Evolutionary conservation across 768 basidiomycete species (phyloP), one percentile per base, ranked within the genome.

Genomic region (Russula griseocarnosa): DNA sequence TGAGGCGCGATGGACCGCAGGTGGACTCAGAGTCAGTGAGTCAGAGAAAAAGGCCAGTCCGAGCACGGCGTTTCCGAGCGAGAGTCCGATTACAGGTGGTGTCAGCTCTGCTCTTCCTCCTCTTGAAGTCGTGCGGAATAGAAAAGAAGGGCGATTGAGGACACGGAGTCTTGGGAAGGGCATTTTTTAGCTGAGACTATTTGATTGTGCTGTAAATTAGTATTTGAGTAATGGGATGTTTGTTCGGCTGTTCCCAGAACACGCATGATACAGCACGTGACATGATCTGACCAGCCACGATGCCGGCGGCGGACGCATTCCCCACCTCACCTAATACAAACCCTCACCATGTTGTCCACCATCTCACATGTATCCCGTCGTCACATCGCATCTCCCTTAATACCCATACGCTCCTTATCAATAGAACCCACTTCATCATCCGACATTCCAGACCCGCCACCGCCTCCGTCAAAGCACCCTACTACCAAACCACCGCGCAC

Each of bases 1-100:
- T 26, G 86, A 95, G 70, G 86, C 86, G 42, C 78, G 83, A 10
- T 96, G 94, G 94, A 90, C 87, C 14, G 72, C 90, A 11, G 82
- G 83, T 5, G 87, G 87, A 0, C 74, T 85, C 26, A 71, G 70
- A 4, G 36, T 55, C 47, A 38, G 52, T 49, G 58, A 60, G 38
- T 30, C 36, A 18, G 62, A 59, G 46, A 64, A 55, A 20, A 64
- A 52, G 16, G 28, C 47, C 14, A 18, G 34, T 16, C 16, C 8
- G 7, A 18, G 16, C 7, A 28, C 11, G 18, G 22, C 3, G 22
- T 10, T 38, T 34, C 47, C 63, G 26, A 40, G 36, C 28, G 63
- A 60, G 30, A 50, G 30, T 4, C 7, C 32, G 28, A 46, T 38
- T 20, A 1, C 58, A 20, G 16, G 36, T 26, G 63, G 63, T 22